Base-by-base conservation (phyloP, 2,329 filamentous ascomycete species). In the Neonectria neomacrospora region DNA sequence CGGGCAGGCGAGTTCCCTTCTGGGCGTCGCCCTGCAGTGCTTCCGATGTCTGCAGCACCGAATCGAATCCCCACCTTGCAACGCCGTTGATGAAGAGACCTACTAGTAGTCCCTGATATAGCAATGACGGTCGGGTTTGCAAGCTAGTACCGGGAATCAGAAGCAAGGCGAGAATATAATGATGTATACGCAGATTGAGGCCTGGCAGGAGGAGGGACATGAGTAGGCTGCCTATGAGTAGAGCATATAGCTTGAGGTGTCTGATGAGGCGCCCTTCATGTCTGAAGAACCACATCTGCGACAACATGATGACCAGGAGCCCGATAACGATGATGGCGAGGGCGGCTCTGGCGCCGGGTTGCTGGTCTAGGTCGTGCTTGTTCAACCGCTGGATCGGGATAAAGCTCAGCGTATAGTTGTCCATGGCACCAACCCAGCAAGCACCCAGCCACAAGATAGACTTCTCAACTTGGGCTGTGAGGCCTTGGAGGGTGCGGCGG, bases 301-400 rank as follows among this genome's bases (percentile, higher is more conserved):
- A 86, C 3, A 90, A 80, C 9, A 91, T 85, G 64, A 97, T 90
- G 64, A 80, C 78, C 58, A 90, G 79, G 5, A 99, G 84, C 2
- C 90, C 77, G 6, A 93, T 82, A 39, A 97, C 82, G 64, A 99
- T 91, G 60, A 92, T 85, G 47, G 92, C 87, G 52, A 99, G 81
- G 0, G 96, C 95, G 1, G 92, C 86, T 59, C 93, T 90, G 1
- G 95, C 96, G 8, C 96, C 96, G 0, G 96, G 95, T 74, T 99
- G 94, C 70, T 94, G 90, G 51, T 91, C 81, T 45, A 99, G 88
- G 74, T 99, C 96, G 75, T 96, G 93, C 0, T 90, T 89, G 9
- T 92, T 98, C n/a, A 99, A 85, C 2, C 96, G 90, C 77, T 94
- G 89, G 68, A 99, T 96, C 0, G 96, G 96, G 65, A 99, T 97